A percentile compares a stretch with the other conserved stretches of the same genome.
Evolutionary conservation across 2,329 filamentous ascomycete species (phyloP).

Genomic region (Ceratocystiopsis brevicomis): DNA sequence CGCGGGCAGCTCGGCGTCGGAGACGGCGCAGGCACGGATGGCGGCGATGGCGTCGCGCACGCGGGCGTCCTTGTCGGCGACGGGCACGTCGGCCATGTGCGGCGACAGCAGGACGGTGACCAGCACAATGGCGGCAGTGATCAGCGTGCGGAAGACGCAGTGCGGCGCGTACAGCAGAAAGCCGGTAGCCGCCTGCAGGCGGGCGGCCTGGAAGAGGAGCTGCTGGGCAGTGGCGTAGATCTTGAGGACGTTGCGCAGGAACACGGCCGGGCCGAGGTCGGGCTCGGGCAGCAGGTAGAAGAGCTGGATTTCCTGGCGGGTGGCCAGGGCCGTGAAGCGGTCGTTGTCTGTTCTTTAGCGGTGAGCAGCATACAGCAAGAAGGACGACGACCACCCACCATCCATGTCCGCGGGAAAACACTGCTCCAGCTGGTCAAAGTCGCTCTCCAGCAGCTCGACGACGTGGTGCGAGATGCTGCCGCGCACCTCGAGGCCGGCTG

Average conservation of each 20-base stretch:
- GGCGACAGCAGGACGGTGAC: conserved; percentile 27
- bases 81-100: conserved; percentile 17
- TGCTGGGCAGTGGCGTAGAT: conserved; percentile 28
- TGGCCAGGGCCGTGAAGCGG: conserved; percentile 28
- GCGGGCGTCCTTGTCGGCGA: conserved; percentile 13
- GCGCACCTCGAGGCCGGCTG: conserved; percentile 26
- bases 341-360: conserved; percentile 26
- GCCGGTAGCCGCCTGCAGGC: conserved; percentile 21
- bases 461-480: conserved; percentile 27
- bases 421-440: conserved; percentile 29
- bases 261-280: conserved; percentile 18
- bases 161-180: conserved; percentile 30
- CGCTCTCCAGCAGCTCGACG: conserved; percentile 30
- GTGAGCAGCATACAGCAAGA: too few species aligned
- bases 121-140: conserved; percentile 27
- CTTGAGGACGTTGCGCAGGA: conserved; percentile 26
- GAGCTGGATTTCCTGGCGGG: conserved; percentile 32
- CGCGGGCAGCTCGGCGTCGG: conserved; percentile 29
- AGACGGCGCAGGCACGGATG: conserved; percentile 24
- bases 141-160: conserved; percentile 27
- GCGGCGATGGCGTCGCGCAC: conserved; percentile 17
- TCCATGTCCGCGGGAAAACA: conserved; percentile 27
- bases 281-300: conserved; percentile 31
- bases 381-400: conserved; percentile 16
- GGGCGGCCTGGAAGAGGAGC: conserved; percentile 23